These are phyloP conservation scores for Coemansia sp. DNA, from an alignment of 192 early-diverging fungal genomes.

Conservation along the genomic window DNA sequence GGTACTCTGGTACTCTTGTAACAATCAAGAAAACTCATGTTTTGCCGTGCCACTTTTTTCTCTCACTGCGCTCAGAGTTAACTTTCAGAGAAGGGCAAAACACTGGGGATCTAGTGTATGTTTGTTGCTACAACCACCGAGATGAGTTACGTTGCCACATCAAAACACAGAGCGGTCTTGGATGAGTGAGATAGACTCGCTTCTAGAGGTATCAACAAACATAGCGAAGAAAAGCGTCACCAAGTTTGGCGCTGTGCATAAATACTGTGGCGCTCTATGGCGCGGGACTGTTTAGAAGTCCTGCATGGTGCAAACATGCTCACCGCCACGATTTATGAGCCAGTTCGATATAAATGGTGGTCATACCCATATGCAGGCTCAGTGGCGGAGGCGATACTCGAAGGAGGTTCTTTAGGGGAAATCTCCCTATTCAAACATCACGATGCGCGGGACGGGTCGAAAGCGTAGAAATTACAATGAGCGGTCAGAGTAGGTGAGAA, in stretches of 20 bases:
- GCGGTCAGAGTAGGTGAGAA: no score
- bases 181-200: neutral
- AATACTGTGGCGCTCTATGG: neutral
- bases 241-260: no score
- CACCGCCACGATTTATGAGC: neutral
- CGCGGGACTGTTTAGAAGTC: neutral
- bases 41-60: neutral
- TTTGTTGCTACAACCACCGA: neutral
- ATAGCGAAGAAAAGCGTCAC: neutral
- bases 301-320: neutral
- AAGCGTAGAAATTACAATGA: no score
- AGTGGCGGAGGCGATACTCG: neutral
- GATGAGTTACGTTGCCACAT: no score
- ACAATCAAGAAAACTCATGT: neutral
- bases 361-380: neutral
- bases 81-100: neutral
- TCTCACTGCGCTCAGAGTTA: neutral
- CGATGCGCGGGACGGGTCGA: no score
- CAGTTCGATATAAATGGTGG: neutral
- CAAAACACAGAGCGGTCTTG: no score
- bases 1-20: no score
- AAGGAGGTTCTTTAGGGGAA: no score
- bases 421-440: neutral
- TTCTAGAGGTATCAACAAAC: no score
- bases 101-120: neutral